Evolutionary conservation across 2,329 filamentous ascomycete species (phyloP), one percentile per base, ranked within the genome.

Genomic region (Fusarium ambrosium): DNA sequence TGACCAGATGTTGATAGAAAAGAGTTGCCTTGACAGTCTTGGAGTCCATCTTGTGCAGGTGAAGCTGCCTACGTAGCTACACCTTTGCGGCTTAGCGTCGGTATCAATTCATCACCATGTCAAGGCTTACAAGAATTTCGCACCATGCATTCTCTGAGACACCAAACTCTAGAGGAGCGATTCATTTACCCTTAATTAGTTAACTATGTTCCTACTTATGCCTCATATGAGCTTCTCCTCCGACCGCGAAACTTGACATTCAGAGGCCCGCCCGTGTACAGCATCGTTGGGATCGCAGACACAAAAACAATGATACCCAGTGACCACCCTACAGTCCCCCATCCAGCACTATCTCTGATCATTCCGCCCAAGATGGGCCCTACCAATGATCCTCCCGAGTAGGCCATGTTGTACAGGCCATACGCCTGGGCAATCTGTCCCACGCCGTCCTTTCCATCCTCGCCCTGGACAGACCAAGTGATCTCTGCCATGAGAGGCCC

Each of bases 401-500:
- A 83, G 9, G 82, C 80, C 68, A 83, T 78, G 58, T 82, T 84
- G 66, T 82, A 83, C 39, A 83, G 67, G 4, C 81, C 82, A 60
- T 83, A 83, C 3, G 80, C 80, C 22, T 81, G 80, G 13, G 81
- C 82, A 64, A 81, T 81, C 8, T 82, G 81, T 16, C 76, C 77
- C 9, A 60, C 71, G 24, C 73, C 74, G 39, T 71, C 69, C 18
- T 71, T 73, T 4, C 74, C 74, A 61, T 75, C 73, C 18, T 75
- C 71, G 13, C 62, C 69, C 58, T 80, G 71, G 10, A 81, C 73
- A 5, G 81, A 72, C 79, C 80, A 83, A 39, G 80, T 81, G 43
- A 83, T 82, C 71, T 83, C 82, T 3, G 81, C 82, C 78, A 82
- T 83, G 62, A 83, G 53, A 4, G 81, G 81, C 3, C 79, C 79